Evolutionary conservation across 352 stramenopile genomes (phyloP), one percentile per base, ranked within the genome.

Genomic region (Pythium graminicola): DNA sequence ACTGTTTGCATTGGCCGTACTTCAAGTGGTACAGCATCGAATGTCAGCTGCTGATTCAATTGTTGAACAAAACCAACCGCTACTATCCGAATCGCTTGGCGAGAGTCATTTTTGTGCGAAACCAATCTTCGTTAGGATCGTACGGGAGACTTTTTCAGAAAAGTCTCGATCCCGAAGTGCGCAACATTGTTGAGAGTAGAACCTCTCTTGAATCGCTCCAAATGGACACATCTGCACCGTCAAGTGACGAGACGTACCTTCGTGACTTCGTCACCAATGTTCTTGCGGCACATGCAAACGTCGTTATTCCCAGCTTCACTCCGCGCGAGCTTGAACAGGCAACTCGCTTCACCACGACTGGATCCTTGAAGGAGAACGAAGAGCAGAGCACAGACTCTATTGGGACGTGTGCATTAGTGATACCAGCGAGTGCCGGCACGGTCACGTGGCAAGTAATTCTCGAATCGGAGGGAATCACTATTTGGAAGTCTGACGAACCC

Each of bases 261-360:
- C 14, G 50, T 5, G 50, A 71, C 0, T 76, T 76, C 26, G 64
- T 64, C n/a, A 35, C 28, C 7, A 55, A 57, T 16, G 40, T 73
- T 1, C 38, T 76, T 3, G 51, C 64, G 28, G 65, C 60, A 27
- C 59, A 66, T 41, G 67, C 57, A 2, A 71, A 60, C 2, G 52
- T 62, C 4, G 55, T 58, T 28, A 73, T 71, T 7, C 61, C 64
- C 0, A 50, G 32, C 14, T 76, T 76, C 33, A 69, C 67, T n/a
- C 50, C 41, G 13, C 57, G 65, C 19, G 67, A 76, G 9, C 28
- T 76, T 0, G 64, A 69, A 14, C 64, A 73, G 47, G 67, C 67
- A 10, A 54, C 57, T 5, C 45, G 52, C 7, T 67, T 71, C 31
- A 64, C 67, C 0, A 65, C 60, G 24, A 63, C 32, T 27, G 67